These are phyloP conservation scores for Agrocybe praecox DNA, from an alignment of 768 basidiomycete species.

Conservation along the genomic window DNA sequence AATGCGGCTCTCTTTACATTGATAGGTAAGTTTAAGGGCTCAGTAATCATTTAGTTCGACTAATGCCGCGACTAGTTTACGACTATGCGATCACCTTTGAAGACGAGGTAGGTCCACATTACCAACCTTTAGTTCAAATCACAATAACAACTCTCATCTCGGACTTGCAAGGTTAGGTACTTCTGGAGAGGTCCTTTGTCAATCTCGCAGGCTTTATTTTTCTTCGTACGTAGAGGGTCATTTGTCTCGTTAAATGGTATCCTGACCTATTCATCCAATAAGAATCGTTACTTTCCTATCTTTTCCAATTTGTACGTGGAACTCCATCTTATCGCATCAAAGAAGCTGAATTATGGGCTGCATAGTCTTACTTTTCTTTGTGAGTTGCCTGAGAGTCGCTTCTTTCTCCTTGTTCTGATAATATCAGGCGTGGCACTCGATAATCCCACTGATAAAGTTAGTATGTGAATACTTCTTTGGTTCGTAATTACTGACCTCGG, in stretches of 20 bases:
- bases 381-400: too few relatives aligned
- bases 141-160: not conserved
- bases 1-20: slow-evolving; percentile 13
- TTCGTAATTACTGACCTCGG: too few relatives aligned
- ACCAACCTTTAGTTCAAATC: not conserved
- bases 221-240: slow-evolving; percentile 29
- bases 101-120: slow-evolving; percentile 30
- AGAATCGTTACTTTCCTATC: slow-evolving; percentile 21
- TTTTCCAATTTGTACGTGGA: slow-evolving; percentile 9
- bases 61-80: slow-evolving; percentile 19
- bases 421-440: too few relatives aligned
- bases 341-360: too few relatives aligned
- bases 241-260: not conserved
- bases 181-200: slow-evolving; percentile 43
- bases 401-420: too few relatives aligned
- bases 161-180: slow-evolving; percentile 34
- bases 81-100: slow-evolving; percentile 39
- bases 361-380: too few relatives aligned
- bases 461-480: too few relatives aligned
- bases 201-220: slow-evolving; percentile 36
- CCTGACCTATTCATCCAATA: not conserved
- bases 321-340: too few relatives aligned
- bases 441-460: too few relatives aligned
- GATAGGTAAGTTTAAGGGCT: slow-evolving; percentile 4
- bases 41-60: not conserved